Percentiles rank a stretch among this genome's conserved stretches.
Conservation (phyloP, 148 eudicot species). For the Drosera capensis region DNA sequence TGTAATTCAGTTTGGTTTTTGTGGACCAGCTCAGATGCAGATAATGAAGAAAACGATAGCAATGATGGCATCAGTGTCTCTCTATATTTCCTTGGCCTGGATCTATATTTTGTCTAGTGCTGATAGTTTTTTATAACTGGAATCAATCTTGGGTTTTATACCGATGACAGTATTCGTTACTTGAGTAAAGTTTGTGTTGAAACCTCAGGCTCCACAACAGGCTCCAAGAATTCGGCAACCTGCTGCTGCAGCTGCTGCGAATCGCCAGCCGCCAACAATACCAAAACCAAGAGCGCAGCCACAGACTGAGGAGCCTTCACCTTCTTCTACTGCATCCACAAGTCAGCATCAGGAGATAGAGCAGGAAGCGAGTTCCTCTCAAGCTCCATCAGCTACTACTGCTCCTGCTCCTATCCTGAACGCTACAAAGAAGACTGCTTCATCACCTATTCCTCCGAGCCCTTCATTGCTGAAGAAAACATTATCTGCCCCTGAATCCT, state of each 20-base stretch:
- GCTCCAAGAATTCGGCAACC: constrained; percentile 31
- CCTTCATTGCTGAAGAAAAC: constrained; percentile 4
- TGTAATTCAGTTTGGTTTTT: too few species aligned
- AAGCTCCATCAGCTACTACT: constrained; percentile 17
- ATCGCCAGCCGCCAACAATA: constrained; percentile 14
- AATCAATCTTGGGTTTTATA: too few species aligned
- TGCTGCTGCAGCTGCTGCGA: constrained; percentile 23
- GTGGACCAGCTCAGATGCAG: too few species aligned
- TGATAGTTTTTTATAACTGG: too few species aligned
- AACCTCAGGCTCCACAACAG: constrained; percentile 38
- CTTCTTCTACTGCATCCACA: constrained; percentile 39
- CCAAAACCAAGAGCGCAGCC: constrained; percentile 10
- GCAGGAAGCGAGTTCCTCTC: constrained; percentile 20
- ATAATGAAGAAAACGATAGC: too few species aligned
- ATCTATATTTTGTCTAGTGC: too few species aligned
- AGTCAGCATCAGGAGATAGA: constrained; percentile 24
- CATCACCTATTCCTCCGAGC: constrained; percentile 13
- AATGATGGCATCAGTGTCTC: too few species aligned
- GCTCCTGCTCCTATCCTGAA: constrained; percentile 15
- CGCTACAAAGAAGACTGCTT: constrained; percentile 10
- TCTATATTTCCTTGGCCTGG: too few species aligned
- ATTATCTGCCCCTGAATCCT: constrained; percentile 16
- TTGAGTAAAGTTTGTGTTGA: constrained; percentile 1
- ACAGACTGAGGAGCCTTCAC: constrained; percentile 31
- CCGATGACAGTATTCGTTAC: not conserved